A percentile compares a stretch with the other conserved stretches of the same genome.
Evolutionary conservation across 805 yeast species (phyloP).

Genomic region (Saturnispora galanensis): DNA sequence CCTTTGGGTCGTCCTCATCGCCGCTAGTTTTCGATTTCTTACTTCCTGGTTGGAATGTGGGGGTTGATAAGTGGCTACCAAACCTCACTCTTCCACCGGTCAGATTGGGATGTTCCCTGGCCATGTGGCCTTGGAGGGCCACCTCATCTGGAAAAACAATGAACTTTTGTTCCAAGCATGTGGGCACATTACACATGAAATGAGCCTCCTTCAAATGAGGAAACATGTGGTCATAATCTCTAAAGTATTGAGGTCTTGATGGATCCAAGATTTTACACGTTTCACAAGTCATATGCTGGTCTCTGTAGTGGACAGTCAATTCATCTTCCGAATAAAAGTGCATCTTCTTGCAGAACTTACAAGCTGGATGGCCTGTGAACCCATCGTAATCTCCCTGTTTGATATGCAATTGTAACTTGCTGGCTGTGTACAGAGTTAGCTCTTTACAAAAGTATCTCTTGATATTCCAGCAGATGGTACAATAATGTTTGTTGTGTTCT

Average conservation of each 20-base stretch:
- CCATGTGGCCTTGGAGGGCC: slow-evolving; percentile 81
- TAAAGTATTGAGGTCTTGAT: slow-evolving; percentile 61
- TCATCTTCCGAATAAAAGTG: slow-evolving; percentile 88
- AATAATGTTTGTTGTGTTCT: slow-evolving; percentile 55
- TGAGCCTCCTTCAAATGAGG: slow-evolving; percentile 69
- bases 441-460: slow-evolving; percentile 74
- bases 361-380: slow-evolving; percentile 81
- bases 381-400: slow-evolving; percentile 66
- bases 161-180: slow-evolving; percentile 81
- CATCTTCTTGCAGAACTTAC: slow-evolving; percentile 66
- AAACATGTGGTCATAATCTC: slow-evolving; percentile 63
- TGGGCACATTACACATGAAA: slow-evolving; percentile 63
- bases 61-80: slow-evolving; percentile 31
- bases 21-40: slow-evolving; percentile 6
- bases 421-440: slow-evolving; percentile 47
- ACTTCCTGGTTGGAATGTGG: slow-evolving; percentile 12
- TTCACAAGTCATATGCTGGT: slow-evolving; percentile 79
- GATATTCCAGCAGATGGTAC: slow-evolving; percentile 68
- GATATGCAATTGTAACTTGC: slow-evolving; percentile 62
- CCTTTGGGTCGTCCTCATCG: slow-evolving; percentile 20
- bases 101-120: slow-evolving; percentile 51
- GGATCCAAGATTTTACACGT: slow-evolving; percentile 70
- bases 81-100: slow-evolving; percentile 41
- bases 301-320: slow-evolving; percentile 68
- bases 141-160: slow-evolving; percentile 84